phyloP scores from a whole-genome alignment of 768 basidiomycete species.

The Brasilioporus rufonigricans region DNA sequence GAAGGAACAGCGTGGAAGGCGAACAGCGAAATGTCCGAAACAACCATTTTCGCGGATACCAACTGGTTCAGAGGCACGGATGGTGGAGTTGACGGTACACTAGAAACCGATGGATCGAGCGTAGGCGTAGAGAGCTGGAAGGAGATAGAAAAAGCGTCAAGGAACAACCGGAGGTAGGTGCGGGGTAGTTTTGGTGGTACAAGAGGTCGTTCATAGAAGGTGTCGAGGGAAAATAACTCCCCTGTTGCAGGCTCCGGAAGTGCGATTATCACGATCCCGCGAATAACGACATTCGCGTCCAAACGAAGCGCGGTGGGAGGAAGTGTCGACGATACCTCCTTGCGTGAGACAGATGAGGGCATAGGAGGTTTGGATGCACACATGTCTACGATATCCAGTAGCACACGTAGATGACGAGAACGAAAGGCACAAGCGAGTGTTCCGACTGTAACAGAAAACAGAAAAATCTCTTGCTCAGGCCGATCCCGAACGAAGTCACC shows the following conservation, averaged over 20 bases:
- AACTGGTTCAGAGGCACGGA: neutral
- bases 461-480: slow-evolving; percentile 31
- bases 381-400: slow-evolving; percentile 43
- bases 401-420: slow-evolving; percentile 53
- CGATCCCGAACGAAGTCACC: slow-evolving; percentile 7
- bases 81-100: slow-evolving; percentile 1
- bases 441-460: slow-evolving; percentile 45
- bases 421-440: slow-evolving; percentile 53
- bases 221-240: slow-evolving; percentile 17
- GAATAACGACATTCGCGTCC: slow-evolving; percentile 34
- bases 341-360: slow-evolving; percentile 10
- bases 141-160: slow-evolving; percentile 37
- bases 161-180: slow-evolving; percentile 53
- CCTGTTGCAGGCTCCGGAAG: slow-evolving; percentile 32
- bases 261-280: slow-evolving; percentile 49
- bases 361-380: slow-evolving; percentile 27
- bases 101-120: slow-evolving; percentile 2
- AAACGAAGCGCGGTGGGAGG: slow-evolving; percentile 30
- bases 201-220: slow-evolving; percentile 61
- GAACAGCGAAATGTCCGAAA: slow-evolving; percentile 57
- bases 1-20: slow-evolving; percentile 37
- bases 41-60: slow-evolving; percentile 16
- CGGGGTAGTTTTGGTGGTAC: slow-evolving; percentile 48
- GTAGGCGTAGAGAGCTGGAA: slow-evolving; percentile 10
- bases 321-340: slow-evolving; percentile 12